Base-by-base conservation (phyloP, 257 asterid species). In the Solanum okadae region DNA sequence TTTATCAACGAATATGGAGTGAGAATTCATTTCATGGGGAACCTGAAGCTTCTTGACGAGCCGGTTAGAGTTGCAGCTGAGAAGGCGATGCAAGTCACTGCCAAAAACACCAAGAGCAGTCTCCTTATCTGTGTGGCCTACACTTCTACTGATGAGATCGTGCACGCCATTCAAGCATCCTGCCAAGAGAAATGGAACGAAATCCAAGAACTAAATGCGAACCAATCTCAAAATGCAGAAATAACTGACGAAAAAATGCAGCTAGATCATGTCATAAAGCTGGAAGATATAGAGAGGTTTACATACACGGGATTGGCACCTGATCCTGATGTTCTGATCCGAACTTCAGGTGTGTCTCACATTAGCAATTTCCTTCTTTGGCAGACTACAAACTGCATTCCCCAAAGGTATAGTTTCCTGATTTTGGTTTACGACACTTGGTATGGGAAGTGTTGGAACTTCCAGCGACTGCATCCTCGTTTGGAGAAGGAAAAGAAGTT, bases 361-460 rank as follows among this genome's bases (percentile, higher is more conserved):
- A 91, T 95, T 31, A 96, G 98, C 92, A 94, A 94, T 89, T 94
- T 94, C 87, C 93, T 95, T 5, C 90, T 93, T 20, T 95, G 97
- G 99, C 98, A 94, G 90, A 94, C 97, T 34, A 83, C 97, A 27
- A 93, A 89, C 40, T 95, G 90, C 92, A 93, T 84, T 91, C 96
- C 0, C 98, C 98, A 0, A 56, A 81, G 35, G 98, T 93, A 1
- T 86, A 94, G 86, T 94, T 98, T 96, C 98, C 98, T 33, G 98
- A 95, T 91, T 88, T 94, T 52, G 98, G 98, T 33, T 89, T 94
- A 83, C 79, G 92, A 20, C 98, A 95, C 87, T 86, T 96, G 52
- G 92, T 94, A 67, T 92, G 98, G 98, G 96, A 94, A 8, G 94
- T 96, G 13, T 63, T 95, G 90, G 90, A 38, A 92, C 86, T 95